phyloP scores from a whole-genome alignment of 2,329 filamentous ascomycete species.

The Calonectria honghensis region DNA sequence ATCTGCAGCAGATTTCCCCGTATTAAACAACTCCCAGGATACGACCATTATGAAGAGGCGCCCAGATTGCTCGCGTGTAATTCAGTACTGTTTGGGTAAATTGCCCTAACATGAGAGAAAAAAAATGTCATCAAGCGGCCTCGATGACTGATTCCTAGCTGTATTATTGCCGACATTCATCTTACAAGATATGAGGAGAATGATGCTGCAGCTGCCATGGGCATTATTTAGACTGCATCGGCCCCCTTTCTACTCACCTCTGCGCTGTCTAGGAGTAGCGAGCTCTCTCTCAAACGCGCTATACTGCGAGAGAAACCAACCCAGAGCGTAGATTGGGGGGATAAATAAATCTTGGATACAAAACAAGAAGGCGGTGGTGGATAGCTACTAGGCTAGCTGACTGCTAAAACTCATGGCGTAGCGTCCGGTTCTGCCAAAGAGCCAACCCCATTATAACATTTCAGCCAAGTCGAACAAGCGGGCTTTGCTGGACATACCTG shows the following conservation, averaged over 20 bases:
- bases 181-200: not conserved
- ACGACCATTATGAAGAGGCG: not conserved
- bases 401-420: not conserved
- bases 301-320: not conserved
- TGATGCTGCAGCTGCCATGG: not conserved
- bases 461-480: not conserved
- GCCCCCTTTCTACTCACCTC: not conserved
- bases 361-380: not conserved
- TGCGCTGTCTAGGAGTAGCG: too few relatives aligned
- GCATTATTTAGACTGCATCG: not conserved
- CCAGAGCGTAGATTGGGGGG: not conserved
- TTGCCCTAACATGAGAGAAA: not conserved
- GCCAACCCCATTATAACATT: conserved; percentile 7
- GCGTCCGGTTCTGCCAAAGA: not conserved
- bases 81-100: not conserved
- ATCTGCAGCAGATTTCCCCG: not conserved
- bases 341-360: not conserved
- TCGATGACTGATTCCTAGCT: not conserved
- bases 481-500: not conserved
- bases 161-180: not conserved
- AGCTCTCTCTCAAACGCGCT: too few relatives aligned
- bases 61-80: not conserved
- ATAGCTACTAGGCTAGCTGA: not conserved
- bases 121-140: not conserved
- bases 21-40: not conserved